phyloP scores from a whole-genome alignment of 177 flowering plant genomes.

The Vitis hybrid region DNA sequence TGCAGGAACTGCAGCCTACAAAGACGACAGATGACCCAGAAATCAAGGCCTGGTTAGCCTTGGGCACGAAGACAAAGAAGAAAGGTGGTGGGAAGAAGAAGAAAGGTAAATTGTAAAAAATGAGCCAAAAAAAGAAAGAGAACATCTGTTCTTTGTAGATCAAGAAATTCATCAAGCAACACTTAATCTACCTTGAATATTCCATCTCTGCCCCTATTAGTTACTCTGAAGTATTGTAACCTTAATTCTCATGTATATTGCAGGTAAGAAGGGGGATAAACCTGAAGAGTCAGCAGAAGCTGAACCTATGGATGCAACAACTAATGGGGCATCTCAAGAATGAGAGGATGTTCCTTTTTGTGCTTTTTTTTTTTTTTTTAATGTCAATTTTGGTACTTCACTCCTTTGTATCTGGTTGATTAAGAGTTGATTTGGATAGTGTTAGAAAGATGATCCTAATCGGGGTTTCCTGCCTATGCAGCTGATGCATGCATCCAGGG shows the following conservation, averaged over 20 bases:
- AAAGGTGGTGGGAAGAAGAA: conserved; percentile 86
- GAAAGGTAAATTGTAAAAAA: conserved; percentile 36
- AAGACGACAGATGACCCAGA: conserved; percentile 79
- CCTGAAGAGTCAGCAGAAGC: conserved; percentile 54
- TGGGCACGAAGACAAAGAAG: conserved; percentile 85
- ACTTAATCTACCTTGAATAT: too few species aligned
- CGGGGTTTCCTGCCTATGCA: not conserved
- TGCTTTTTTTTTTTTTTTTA: not conserved
- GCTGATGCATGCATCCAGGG: not conserved
- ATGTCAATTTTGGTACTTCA: conserved; percentile 38
- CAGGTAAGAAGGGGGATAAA: conserved; percentile 83
- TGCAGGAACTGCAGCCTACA: conserved; percentile 80
- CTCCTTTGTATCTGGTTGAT: conserved; percentile 21
- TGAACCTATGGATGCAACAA: conserved; percentile 61
- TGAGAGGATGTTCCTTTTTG: conserved; percentile 18
- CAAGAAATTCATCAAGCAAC: too few species aligned
- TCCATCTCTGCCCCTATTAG: not conserved
- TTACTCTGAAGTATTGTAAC: not conserved
- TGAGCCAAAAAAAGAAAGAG: not conserved
- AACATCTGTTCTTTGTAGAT: too few species aligned
- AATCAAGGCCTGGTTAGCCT: conserved; percentile 86
- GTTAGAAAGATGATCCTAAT: conserved; percentile 11
- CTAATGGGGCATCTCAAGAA: conserved; percentile 47
- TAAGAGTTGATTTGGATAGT: conserved; percentile 16
- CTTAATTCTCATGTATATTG: conserved; percentile 1